Evolutionary conservation across 371 early-diverging fungal genomes (phyloP), one percentile per base, ranked within the genome.

Genomic region (Syncephalastrum racemosum): DNA sequence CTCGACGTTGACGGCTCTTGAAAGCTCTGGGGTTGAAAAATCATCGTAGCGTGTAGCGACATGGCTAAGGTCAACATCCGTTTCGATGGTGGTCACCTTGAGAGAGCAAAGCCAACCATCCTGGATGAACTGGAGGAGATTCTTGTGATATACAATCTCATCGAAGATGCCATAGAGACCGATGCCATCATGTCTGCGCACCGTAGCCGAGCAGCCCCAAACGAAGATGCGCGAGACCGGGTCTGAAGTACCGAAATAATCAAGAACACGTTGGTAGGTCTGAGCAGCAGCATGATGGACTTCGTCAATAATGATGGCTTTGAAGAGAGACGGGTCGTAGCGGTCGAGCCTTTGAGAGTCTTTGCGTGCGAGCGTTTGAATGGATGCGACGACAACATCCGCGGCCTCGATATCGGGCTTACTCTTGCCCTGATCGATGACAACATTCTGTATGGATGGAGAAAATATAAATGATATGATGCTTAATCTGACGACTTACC

Each of bases 121-220:
- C 25, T 80, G 77, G 39, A 97, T 90, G 94, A 97, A 92, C 5
- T 87, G 82, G 10, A 85, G 49, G 49, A 96, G 87, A 36, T 80
- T 78, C 54, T 80, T 77, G 41, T 91, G 86, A 67, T 82, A 97
- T 0, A 86, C 82, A 44, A 97, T 81, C 18, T 89, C 54, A 24
- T 94, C 89, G 66, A 96, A 97, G 2, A 86, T 80, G 1, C 58
- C 64, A 4, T 60, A 59, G 4, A 97, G 73, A 20, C 73, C 76
- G 14, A 90, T 44, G 1, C 93, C 94, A 61, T 97, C 98, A 63
- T 91, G 87, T 14, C 98, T 77, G 22, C 85, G 68, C 12, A 94
- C 80, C 0, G 98, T 96, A 0, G 96, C 97, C 14, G 96, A 93
- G 55, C 95, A 96, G 0, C 97, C 97, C 91, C 95, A 96, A 7